phyloP scores from a whole-genome alignment of 495 filamentous ascomycete genomes.

The Parathielavia hyrcaniae region DNA sequence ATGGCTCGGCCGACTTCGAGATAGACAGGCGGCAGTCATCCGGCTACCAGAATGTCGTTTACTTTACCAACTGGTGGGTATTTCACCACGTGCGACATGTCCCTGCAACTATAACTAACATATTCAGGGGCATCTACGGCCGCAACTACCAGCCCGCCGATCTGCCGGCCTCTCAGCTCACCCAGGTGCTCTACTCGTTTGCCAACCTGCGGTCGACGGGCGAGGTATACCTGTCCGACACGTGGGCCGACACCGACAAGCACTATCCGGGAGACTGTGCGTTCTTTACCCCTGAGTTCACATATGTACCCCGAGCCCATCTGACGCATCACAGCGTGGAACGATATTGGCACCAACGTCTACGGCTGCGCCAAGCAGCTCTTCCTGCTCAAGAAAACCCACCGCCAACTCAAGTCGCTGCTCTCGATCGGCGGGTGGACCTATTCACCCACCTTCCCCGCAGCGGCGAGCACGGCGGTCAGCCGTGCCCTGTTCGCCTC shows the following conservation, averaged over 20 bases:
- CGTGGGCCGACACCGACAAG: conserved; percentile 62
- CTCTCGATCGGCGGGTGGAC: conserved; percentile 90
- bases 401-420: conserved; percentile 79
- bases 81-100: too few relatives aligned
- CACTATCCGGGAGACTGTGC: conserved; percentile 55
- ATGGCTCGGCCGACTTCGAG: neutral
- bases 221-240: conserved; percentile 62
- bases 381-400: conserved; percentile 72
- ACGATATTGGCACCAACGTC: conserved; percentile 53
- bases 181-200: conserved; percentile 85
- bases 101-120: conserved; percentile 13
- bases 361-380: conserved; percentile 86
- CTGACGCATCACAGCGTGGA: conserved; percentile 34
- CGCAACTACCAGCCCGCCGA: conserved; percentile 74
- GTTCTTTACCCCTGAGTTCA: conserved; percentile 9
- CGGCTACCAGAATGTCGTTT: conserved; percentile 40
- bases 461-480: conserved; percentile 52
- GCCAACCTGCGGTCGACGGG: conserved; percentile 77
- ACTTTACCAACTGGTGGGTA: conserved; percentile 45
- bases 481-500: conserved; percentile 58
- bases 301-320: neutral
- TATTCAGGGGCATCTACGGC: conserved; percentile 69
- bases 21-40: conserved; percentile 14
- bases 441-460: conserved; percentile 71
- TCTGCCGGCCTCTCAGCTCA: conserved; percentile 72